These are phyloP conservation scores for Torrubiellomyces zombiae DNA, from an alignment of 2,329 filamentous ascomycete species.

Conservation along the genomic window DNA sequence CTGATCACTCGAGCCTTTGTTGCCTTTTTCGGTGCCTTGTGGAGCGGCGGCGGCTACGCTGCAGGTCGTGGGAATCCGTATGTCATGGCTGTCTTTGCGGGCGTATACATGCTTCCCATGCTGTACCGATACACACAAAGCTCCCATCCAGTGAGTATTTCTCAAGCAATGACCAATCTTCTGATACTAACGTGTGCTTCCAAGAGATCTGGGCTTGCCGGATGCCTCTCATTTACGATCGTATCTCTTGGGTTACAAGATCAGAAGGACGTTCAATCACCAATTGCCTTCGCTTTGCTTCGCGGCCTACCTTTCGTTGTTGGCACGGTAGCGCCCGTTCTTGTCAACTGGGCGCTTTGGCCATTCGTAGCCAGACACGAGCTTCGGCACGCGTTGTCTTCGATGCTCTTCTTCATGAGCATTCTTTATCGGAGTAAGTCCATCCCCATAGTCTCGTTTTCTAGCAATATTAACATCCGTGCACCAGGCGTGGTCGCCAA, in stretches of 20 bases:
- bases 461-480: neutral
- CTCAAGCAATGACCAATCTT: slow-evolving; percentile 4
- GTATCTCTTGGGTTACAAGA: slow-evolving; percentile 28
- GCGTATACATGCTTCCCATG: slow-evolving; percentile 43
- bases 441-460: neutral
- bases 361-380: slow-evolving; percentile 44
- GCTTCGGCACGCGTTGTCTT: slow-evolving; percentile 34
- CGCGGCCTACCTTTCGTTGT: slow-evolving; percentile 33
- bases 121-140: slow-evolving; percentile 38
- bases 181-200: neutral
- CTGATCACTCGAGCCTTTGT: slow-evolving; percentile 32
- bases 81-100: slow-evolving; percentile 36
- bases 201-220: slow-evolving; percentile 38
- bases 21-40: slow-evolving; percentile 33
- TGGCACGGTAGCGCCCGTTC: slow-evolving; percentile 33
- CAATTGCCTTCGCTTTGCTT: slow-evolving; percentile 25
- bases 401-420: slow-evolving; percentile 40
- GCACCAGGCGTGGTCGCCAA: slow-evolving; percentile 29
- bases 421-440: slow-evolving; percentile 35
- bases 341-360: slow-evolving; percentile 44
- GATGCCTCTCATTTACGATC: slow-evolving; percentile 39
- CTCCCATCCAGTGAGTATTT: slow-evolving; percentile 27
- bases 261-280: slow-evolving; percentile 14
- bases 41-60: slow-evolving; percentile 34
- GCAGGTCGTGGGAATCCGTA: slow-evolving; percentile 35